Conservation (phyloP, 2,329 filamentous ascomycete genomes). For the Camillea tinctor region DNA sequence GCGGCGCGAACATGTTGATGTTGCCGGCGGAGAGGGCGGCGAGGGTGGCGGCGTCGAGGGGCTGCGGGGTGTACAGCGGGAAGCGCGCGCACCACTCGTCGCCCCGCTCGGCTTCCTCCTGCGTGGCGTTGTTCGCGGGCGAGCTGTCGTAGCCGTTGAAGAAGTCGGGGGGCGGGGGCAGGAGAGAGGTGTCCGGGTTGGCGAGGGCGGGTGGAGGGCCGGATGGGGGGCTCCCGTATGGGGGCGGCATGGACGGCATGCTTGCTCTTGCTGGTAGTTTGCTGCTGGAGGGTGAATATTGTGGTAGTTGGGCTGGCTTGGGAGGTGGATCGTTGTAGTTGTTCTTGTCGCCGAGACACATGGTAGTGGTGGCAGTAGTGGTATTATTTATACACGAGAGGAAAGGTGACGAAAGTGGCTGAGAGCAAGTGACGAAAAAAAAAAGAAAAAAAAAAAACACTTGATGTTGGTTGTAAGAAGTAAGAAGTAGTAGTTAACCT, state of each 20-base stretch:
- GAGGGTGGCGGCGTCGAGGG: slow-evolving; percentile 45
- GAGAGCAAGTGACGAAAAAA: too few species aligned
- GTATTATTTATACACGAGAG: neutral
- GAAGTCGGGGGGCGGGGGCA: slow-evolving; percentile 71
- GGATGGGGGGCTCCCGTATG: slow-evolving; percentile 26
- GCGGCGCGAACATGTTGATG: slow-evolving; percentile 53
- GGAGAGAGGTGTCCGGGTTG: slow-evolving; percentile 64
- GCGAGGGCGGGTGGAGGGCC: slow-evolving; percentile 18
- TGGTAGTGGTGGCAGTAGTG: slow-evolving; percentile 21
- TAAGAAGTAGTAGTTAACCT: neutral
- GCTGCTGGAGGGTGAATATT: slow-evolving; percentile 22
- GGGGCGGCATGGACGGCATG: slow-evolving; percentile 14
- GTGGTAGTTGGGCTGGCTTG: slow-evolving; percentile 34
- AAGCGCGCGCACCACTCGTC: slow-evolving; percentile 64
- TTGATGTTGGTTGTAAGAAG: neutral
- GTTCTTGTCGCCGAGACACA: slow-evolving; percentile 52
- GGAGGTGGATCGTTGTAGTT: slow-evolving; percentile 40
- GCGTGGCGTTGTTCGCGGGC: slow-evolving; percentile 67
- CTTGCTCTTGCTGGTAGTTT: slow-evolving; percentile 16
- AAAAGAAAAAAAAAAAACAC: too few species aligned
- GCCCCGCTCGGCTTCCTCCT: slow-evolving; percentile 62
- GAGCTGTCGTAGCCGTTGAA: slow-evolving; percentile 63
- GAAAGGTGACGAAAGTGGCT: neutral
- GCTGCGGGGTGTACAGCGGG: slow-evolving; percentile 55
- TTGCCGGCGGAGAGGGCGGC: slow-evolving; percentile 50